These are phyloP conservation scores for Avena eriantha DNA, from an alignment of 176 grass and related monocot genomes.

Conservation along the genomic window DNA sequence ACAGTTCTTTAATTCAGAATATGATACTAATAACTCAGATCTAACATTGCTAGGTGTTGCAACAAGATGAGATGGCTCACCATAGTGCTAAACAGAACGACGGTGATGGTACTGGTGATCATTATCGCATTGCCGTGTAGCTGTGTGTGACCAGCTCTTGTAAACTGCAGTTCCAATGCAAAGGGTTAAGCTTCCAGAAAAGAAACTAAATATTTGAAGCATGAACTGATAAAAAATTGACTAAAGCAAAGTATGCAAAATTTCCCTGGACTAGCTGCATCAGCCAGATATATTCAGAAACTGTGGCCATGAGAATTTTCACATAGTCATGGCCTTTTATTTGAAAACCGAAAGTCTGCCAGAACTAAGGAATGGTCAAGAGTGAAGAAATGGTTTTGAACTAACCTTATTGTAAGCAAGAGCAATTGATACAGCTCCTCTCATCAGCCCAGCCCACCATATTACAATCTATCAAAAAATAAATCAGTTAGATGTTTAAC, in stretches of 20 bases:
- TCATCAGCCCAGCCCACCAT: conserved; percentile 99
- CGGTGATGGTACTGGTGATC: conserved; percentile 99
- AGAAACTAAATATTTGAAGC: conserved; percentile 1
- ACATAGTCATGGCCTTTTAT: background rate
- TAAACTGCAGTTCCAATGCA: conserved; percentile 67
- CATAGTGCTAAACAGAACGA: conserved; percentile 93
- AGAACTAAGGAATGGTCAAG: background rate
- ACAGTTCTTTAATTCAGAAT: background rate
- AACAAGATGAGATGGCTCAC: conserved; percentile 60
- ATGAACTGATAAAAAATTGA: background rate
- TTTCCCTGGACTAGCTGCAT: background rate
- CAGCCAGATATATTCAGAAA: background rate
- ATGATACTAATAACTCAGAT: background rate
- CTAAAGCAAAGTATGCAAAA: background rate
- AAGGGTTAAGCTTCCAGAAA: conserved; percentile 35
- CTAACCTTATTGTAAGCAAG: conserved; percentile 99
- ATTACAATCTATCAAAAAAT: conserved; percentile 64
- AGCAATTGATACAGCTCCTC: conserved; percentile 98
- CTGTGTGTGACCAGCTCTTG: conserved; percentile 91
- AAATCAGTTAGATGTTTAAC: conserved; percentile 26
- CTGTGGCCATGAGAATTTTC: background rate
- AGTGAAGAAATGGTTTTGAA: background rate
- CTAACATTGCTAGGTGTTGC: background rate
- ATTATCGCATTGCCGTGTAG: conserved; percentile 89
- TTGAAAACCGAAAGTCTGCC: background rate